Conservation (phyloP, 2,329 filamentous ascomycete genomes). For the Lasiodiplodia sp. region DNA sequence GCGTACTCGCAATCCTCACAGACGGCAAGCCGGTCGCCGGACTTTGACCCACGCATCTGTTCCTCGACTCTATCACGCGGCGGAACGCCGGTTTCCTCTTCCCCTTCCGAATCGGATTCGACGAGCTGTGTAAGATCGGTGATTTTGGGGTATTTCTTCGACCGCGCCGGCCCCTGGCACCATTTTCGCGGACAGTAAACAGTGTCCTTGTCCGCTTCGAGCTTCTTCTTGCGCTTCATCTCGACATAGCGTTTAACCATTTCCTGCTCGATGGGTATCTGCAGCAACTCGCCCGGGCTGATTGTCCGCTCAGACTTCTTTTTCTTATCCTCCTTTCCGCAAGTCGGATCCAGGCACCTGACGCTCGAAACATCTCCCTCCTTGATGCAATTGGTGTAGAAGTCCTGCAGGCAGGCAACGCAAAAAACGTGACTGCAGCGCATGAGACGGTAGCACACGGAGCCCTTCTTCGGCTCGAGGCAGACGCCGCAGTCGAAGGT, state of each 20-base stretch:
- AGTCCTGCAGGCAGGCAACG: conserved; percentile 82
- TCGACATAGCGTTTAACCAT: conserved; percentile 85
- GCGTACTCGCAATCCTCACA: conserved; percentile 91
- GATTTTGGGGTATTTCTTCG: conserved; percentile 58
- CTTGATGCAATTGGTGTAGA: conserved; percentile 85
- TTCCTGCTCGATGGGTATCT: conserved; percentile 62
- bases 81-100: conserved; percentile 42
- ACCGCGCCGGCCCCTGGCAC: conserved; percentile 86
- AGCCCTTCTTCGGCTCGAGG: conserved; percentile 89
- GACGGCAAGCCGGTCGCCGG: conserved; percentile 72
- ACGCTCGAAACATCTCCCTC: conserved; percentile 83
- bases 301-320: conserved; percentile 72
- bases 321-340: conserved; percentile 66
- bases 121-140: conserved; percentile 48
- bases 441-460: conserved; percentile 79
- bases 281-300: conserved; percentile 79
- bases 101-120: conserved; percentile 49
- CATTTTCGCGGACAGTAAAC: conserved; percentile 91
- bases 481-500: conserved; percentile 91
- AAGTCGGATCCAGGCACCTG: conserved; percentile 80
- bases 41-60: conserved; percentile 33
- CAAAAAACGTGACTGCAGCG: conserved; percentile 94
- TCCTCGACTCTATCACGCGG: conserved; percentile 49
- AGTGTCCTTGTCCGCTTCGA: conserved; percentile 90
- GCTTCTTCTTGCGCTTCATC: conserved; percentile 88